A percentile compares a stretch with the other conserved stretches of the same genome.
Evolutionary conservation across 495 filamentous ascomycete species (phyloP).

Genomic region (Xylaria scruposa): DNA sequence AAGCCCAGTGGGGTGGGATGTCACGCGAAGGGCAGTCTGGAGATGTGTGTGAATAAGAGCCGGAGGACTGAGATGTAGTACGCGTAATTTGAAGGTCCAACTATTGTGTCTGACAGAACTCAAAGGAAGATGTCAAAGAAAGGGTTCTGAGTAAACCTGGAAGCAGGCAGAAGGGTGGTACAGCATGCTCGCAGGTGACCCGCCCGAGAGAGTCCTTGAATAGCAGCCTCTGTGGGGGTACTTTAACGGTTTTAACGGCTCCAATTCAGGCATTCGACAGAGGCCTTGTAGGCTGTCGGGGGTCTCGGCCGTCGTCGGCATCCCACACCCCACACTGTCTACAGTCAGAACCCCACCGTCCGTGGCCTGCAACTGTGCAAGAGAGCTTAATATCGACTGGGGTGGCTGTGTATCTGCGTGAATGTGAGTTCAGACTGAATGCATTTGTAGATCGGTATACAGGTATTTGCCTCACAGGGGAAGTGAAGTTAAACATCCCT

Average conservation of each 20-base stretch:
- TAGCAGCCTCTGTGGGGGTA: conserved; percentile 1
- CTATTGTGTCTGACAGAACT: not conserved
- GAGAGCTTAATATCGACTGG: too few species aligned
- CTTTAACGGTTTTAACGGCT: not conserved
- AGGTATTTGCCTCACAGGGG: not conserved
- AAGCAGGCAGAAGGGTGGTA: not conserved
- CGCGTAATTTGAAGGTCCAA: not conserved
- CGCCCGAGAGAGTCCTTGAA: not conserved
- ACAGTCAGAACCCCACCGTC: not conserved
- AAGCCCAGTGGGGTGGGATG: not conserved
- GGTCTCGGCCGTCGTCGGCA: conserved; percentile 19
- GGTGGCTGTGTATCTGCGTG: too few species aligned
- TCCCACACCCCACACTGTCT: conserved; percentile 14
- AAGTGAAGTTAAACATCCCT: too few species aligned
- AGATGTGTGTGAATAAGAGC: not conserved
- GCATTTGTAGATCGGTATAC: too few species aligned
- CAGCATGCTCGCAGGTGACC: not conserved
- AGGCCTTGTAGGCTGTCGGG: not conserved
- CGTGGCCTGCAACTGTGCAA: not conserved
- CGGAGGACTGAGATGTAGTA: not conserved
- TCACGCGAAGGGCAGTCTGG: not conserved
- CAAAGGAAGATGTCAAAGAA: conserved; percentile 1
- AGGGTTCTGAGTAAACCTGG: conserved; percentile 6
- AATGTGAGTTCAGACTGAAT: too few species aligned
- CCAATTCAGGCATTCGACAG: not conserved